Evolutionary conservation across 2,329 filamentous ascomycete species (phyloP).

Genomic region (Fusarium algeriense): DNA sequence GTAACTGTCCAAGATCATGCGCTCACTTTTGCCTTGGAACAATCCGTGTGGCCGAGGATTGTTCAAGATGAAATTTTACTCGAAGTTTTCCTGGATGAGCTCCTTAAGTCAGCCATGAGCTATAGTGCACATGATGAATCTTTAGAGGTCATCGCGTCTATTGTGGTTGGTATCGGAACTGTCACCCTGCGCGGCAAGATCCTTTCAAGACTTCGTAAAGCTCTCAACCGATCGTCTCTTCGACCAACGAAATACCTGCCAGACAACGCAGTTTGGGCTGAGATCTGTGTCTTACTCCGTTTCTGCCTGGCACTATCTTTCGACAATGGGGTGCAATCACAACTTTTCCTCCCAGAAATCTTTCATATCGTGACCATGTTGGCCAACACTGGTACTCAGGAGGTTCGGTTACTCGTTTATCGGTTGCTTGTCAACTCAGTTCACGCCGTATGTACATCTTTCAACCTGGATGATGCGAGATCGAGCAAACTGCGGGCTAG

Average conservation of each 20-base stretch:
- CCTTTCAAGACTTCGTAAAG: slow-evolving; percentile 74
- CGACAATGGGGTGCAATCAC: slow-evolving; percentile 74
- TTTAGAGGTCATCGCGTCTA: slow-evolving; percentile 71
- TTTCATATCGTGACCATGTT: slow-evolving; percentile 80
- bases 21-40: slow-evolving; percentile 71
- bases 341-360: slow-evolving; percentile 75
- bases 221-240: slow-evolving; percentile 74
- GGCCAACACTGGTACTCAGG: slow-evolving; percentile 71
- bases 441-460: slow-evolving; percentile 75
- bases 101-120: slow-evolving; percentile 71
- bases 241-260: slow-evolving; percentile 74
- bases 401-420: slow-evolving; percentile 71
- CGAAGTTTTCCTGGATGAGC: slow-evolving; percentile 75
- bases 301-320: slow-evolving; percentile 77
- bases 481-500: slow-evolving; percentile 67
- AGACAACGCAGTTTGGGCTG: slow-evolving; percentile 77
- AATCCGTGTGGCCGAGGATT: slow-evolving; percentile 74
- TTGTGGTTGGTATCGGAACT: slow-evolving; percentile 73
- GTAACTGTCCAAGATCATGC: slow-evolving; percentile 71
- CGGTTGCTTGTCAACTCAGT: slow-evolving; percentile 74
- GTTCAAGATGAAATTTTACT: slow-evolving; percentile 73
- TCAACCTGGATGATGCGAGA: slow-evolving; percentile 70
- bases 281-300: slow-evolving; percentile 75
- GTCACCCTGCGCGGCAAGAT: slow-evolving; percentile 75
- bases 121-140: slow-evolving; percentile 70